Evolutionary conservation across 805 yeast genomes (phyloP).

Genomic region (Candida railenensis): DNA sequence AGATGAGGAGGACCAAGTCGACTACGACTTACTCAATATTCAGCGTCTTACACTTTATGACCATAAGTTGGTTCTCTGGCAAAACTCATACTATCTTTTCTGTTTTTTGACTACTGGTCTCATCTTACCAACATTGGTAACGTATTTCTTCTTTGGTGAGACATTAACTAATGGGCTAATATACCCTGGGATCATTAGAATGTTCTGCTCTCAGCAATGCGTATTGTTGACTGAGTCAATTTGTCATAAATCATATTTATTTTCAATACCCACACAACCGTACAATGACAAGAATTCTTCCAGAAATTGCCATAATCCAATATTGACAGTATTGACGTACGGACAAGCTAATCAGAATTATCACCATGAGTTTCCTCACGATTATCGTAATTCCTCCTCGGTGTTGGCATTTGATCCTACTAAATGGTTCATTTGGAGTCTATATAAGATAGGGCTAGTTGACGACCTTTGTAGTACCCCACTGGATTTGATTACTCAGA

Average conservation of each 20-base stretch:
- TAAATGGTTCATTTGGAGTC: constrained; percentile 63
- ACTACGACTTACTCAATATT: constrained; percentile 11
- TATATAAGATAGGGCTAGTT: constrained; percentile 57
- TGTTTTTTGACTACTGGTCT: constrained; percentile 31
- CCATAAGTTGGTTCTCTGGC: constrained; percentile 33
- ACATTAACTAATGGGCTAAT: constrained; percentile 38
- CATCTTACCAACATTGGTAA: constrained; percentile 27
- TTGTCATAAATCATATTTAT: constrained; percentile 70
- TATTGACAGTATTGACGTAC: constrained; percentile 64
- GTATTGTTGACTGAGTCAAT: constrained; percentile 76
- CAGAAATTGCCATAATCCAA: constrained; percentile 58
- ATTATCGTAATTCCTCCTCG: constrained; percentile 72
- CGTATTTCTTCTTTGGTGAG: constrained; percentile 27
- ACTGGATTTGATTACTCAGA: constrained; percentile 63
- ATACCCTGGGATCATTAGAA: constrained; percentile 75
- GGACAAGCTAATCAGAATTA: constrained; percentile 94
- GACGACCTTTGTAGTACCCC: constrained; percentile 61
- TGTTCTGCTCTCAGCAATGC: constrained; percentile 75
- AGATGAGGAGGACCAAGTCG: constrained; percentile 20
- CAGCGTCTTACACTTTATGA: constrained; percentile 7
- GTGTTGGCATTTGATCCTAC: constrained; percentile 85
- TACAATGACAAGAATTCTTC: constrained; percentile 62
- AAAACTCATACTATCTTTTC: constrained; percentile 24
- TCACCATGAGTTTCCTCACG: constrained; percentile 94
- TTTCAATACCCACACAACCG: constrained; percentile 58